These are phyloP conservation scores for Penicillium ucsense DNA, from an alignment of 495 filamentous ascomycete genomes.

Conservation along the genomic window DNA sequence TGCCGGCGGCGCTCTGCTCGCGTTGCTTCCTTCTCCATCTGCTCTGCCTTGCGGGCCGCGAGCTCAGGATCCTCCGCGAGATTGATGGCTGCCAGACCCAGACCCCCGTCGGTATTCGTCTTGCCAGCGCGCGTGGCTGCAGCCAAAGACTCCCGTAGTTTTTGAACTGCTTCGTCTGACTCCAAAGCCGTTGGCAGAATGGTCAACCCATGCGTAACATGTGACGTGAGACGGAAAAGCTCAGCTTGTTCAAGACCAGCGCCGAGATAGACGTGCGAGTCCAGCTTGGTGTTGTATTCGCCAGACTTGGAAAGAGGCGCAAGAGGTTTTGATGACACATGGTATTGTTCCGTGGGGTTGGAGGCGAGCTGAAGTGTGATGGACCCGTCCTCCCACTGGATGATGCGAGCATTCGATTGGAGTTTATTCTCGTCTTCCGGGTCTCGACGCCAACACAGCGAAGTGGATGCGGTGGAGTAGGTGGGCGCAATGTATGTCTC, in stretches of 20 bases:
- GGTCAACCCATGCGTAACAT: constrained; percentile 67
- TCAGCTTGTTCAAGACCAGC: constrained; percentile 60
- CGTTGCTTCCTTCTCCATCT: constrained; percentile 59
- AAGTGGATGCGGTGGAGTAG: constrained; percentile 56
- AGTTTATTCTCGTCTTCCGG: constrained; percentile 49
- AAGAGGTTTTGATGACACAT: constrained; percentile 64
- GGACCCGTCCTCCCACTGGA: constrained; percentile 79
- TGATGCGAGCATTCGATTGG: constrained; percentile 67
- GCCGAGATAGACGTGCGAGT: constrained; percentile 76
- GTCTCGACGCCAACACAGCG: constrained; percentile 60
- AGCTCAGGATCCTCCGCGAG: constrained; percentile 72
- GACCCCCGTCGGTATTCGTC: constrained; percentile 49
- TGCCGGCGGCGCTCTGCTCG: constrained; percentile 60
- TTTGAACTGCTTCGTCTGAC: constrained; percentile 68
- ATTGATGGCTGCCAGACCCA: constrained; percentile 45
- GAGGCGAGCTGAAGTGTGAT: constrained; percentile 68
- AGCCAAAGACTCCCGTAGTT: constrained; percentile 60
- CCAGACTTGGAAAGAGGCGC: constrained; percentile 55
- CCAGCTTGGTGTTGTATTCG: constrained; percentile 56
- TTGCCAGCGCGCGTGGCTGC: constrained; percentile 46
- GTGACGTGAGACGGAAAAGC: constrained; percentile 65
- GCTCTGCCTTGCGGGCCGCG: constrained; percentile 63
- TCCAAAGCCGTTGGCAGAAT: constrained; percentile 59
- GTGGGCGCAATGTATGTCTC: constrained; percentile 62
- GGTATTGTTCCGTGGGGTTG: constrained; percentile 67